Evolutionary conservation across 768 basidiomycete species (phyloP), one percentile per base, ranked within the genome.

Genomic region (Calocybe cyanea): DNA sequence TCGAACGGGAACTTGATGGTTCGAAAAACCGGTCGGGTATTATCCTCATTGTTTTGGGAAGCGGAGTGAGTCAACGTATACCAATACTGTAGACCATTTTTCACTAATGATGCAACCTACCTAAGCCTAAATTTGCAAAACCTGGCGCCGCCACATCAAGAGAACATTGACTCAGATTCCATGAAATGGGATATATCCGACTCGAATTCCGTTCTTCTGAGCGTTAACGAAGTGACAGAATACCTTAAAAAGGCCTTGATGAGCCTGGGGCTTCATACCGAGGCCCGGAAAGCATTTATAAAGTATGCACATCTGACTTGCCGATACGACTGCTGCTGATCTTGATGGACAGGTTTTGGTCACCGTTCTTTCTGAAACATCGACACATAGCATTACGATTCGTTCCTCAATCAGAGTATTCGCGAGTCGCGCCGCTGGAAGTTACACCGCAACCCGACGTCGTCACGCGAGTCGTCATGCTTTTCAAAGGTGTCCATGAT

Each of bases 241-340:
- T 72, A 75, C 50, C 61, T 75, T 31, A 66, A 75, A 47, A 53
- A 48, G 11, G 56, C 57, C 4, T 54, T 69, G 11, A 24, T 15
- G 7, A 51, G 55, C 7, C 61, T 77, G 1, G 59, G 66, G 0
- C 66, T 76, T 6, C 64, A 76, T 45, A 66, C 60, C 1, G 67
- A 72, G 43, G 74, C 72, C 1, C 61, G 71, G 36, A 71, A 67
- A 19, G 69, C 69, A 5, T 76, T 77, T 56, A 70, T 77, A 50
- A 74, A 72, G 66, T 72, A 48, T 18, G 65, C 54, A 1, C 28
- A 24, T 15, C 18, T 37, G 3, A 17, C 15, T 10, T 13, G 19
- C 15, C 2, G 1, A 7, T 42, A n/a, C 14, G 17, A 25, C 20
- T n/a, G 4, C 10, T 24, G 35, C n/a, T 41, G 15, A 46, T 39